These are phyloP conservation scores for Vaccinium macrocarpon DNA, from an alignment of 148 eudicot species.

Conservation along the genomic window DNA sequence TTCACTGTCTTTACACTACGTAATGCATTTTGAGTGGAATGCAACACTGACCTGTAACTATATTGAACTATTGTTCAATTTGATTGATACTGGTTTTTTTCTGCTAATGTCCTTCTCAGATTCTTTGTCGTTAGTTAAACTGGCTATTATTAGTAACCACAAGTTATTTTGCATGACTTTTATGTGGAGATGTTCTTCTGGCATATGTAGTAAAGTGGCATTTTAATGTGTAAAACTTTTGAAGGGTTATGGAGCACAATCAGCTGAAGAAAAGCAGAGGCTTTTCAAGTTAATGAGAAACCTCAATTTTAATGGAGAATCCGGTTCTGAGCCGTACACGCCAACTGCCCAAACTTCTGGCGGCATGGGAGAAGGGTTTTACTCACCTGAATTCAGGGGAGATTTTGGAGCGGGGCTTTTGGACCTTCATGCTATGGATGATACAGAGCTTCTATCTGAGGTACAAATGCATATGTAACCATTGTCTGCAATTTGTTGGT, in stretches of 20 bases:
- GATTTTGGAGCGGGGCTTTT: constrained; percentile 99
- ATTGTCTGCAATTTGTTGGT: not conserved
- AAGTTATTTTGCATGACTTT: not conserved
- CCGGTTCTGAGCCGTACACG: constrained; percentile 81
- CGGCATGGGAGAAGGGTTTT: constrained; percentile 55
- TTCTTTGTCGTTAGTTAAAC: not conserved
- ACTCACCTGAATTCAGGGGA: constrained; percentile 85
- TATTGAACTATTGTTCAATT: not conserved
- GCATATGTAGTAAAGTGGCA: not conserved
- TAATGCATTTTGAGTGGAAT: not conserved
- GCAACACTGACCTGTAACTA: not conserved
- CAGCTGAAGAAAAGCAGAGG: constrained; percentile 96
- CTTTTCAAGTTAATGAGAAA: constrained; percentile 90
- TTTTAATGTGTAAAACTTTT: constrained; percentile 18
- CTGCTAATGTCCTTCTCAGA: not conserved
- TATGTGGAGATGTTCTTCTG: not conserved
- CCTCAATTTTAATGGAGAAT: constrained; percentile 88
- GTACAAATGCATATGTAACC: constrained; percentile 27
- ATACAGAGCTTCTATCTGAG: constrained; percentile 95
- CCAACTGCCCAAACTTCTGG: constrained; percentile 69
- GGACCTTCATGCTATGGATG: constrained; percentile 99
- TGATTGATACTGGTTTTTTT: not conserved
- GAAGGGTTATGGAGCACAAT: constrained; percentile 97
- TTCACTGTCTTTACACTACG: not conserved
- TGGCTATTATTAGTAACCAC: not conserved